phyloP scores from a whole-genome alignment of 2,329 filamentous ascomycete species.

The Aureobasidium sp. region DNA sequence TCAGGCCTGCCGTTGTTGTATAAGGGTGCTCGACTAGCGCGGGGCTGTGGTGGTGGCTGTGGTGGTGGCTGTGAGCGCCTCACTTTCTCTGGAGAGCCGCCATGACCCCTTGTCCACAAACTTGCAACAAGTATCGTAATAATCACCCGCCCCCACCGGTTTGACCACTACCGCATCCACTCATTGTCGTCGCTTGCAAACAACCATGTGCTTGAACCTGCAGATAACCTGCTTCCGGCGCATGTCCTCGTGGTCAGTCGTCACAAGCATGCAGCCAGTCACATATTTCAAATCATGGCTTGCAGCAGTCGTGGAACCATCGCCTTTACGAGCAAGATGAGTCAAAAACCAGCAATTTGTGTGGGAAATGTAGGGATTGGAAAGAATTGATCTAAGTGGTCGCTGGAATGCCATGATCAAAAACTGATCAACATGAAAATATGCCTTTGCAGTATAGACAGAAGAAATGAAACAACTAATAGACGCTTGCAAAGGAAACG shows the following conservation, averaged over 20 bases:
- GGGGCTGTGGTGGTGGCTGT: conserved; percentile 5
- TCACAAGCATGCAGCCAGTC: background rate
- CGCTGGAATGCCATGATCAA: background rate
- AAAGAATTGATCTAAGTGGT: background rate
- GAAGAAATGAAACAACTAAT: background rate
- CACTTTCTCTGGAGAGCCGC: background rate
- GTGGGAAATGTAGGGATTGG: background rate
- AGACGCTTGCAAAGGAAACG: conserved; percentile 7
- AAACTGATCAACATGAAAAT: background rate
- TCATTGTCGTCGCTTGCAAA: background rate
- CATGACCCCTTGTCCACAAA: background rate
- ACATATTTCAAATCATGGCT: background rate
- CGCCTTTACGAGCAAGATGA: background rate
- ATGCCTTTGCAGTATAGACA: background rate
- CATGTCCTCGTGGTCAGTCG: background rate
- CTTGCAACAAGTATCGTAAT: background rate
- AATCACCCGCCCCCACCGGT: background rate
- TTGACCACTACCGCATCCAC: background rate
- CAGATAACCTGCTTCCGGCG: background rate
- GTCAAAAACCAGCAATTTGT: background rate
- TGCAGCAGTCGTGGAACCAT: background rate
- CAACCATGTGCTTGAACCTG: background rate
- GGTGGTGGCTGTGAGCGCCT: background rate
- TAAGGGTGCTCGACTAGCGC: background rate
- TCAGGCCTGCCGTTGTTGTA: background rate